A percentile compares a stretch with the other conserved stretches of the same genome.
phyloP scores from a whole-genome alignment of 768 basidiomycete genomes.

The Tremella yokohamensis region DNA sequence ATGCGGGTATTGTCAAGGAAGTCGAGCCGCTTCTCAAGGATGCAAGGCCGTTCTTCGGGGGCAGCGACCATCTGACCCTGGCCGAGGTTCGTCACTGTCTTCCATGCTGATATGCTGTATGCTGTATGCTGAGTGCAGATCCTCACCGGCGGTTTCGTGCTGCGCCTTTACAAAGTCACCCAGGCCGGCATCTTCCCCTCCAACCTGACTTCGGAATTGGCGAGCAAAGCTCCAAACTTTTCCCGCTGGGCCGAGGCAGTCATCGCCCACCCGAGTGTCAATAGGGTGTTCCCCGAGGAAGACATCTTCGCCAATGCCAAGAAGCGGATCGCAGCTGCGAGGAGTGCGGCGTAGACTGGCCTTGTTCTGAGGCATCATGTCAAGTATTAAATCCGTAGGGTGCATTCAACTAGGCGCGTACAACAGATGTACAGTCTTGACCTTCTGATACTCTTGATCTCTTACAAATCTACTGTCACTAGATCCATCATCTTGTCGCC shows the following conservation, averaged over 20 bases:
- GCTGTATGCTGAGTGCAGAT: background rate
- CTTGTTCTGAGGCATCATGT: too few species aligned
- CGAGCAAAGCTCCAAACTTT: background rate
- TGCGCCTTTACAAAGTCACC: background rate
- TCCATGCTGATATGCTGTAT: background rate
- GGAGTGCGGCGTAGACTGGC: background rate
- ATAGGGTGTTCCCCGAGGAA: background rate
- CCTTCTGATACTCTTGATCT: too few species aligned
- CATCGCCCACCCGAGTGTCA: slow-evolving; percentile 1
- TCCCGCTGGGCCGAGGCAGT: background rate
- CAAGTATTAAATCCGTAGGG: too few species aligned
- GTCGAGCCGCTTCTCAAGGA: background rate
- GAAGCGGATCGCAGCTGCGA: background rate
- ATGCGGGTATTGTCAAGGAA: background rate
- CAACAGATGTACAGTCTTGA: too few species aligned
- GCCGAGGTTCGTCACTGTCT: background rate
- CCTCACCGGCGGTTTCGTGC: background rate
- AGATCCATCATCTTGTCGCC: background rate
- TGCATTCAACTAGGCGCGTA: too few species aligned
- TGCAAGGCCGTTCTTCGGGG: background rate
- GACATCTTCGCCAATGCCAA: background rate
- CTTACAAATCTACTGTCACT: too few species aligned
- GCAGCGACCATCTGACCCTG: background rate
- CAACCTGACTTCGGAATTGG: background rate
- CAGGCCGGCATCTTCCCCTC: background rate